A percentile compares a stretch with the other conserved stretches of the same genome.
phyloP scores from a whole-genome alignment of 768 basidiomycete genomes.

The Piloderma croceum region DNA sequence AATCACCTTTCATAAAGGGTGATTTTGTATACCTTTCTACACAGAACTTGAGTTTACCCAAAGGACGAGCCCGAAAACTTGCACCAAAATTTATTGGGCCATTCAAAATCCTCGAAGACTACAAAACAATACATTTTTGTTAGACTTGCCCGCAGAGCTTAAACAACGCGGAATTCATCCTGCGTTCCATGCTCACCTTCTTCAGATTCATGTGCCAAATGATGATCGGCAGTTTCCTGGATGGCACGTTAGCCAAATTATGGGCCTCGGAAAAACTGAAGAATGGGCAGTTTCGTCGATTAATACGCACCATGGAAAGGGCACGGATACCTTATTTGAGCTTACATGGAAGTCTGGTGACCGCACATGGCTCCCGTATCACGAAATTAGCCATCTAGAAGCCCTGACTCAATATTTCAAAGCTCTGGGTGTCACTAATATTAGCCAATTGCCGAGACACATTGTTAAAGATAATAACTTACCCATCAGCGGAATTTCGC shows the following conservation, averaged over 20 bases:
- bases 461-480: no score
- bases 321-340: slow-evolving; percentile 18
- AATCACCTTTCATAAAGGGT: slow-evolving; percentile 1
- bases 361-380: slow-evolving; percentile 27
- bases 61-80: slow-evolving; percentile 10
- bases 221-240: slow-evolving; percentile 30
- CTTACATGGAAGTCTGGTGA: slow-evolving; percentile 24
- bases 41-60: slow-evolving; percentile 11
- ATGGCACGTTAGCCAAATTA: slow-evolving; percentile 17
- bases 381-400: slow-evolving; percentile 16
- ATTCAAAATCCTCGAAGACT: slow-evolving; percentile 3
- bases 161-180: slow-evolving; percentile 21
- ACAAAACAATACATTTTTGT: slow-evolving; percentile 11
- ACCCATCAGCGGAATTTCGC: no score
- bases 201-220: slow-evolving; percentile 28
- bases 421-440: slow-evolving; percentile 17
- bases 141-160: slow-evolving; percentile 25
- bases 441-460: slow-evolving; percentile 5
- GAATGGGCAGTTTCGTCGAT: slow-evolving; percentile 24
- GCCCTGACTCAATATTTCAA: slow-evolving; percentile 25
- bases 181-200: slow-evolving; percentile 27
- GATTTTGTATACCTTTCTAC: slow-evolving; percentile 23
- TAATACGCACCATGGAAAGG: slow-evolving; percentile 19
- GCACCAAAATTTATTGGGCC: slow-evolving; percentile 13
- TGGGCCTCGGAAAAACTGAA: slow-evolving; percentile 15